Evolutionary conservation across 2,329 filamentous ascomycete species (phyloP).

Genomic region (Penicillium sumatraense): DNA sequence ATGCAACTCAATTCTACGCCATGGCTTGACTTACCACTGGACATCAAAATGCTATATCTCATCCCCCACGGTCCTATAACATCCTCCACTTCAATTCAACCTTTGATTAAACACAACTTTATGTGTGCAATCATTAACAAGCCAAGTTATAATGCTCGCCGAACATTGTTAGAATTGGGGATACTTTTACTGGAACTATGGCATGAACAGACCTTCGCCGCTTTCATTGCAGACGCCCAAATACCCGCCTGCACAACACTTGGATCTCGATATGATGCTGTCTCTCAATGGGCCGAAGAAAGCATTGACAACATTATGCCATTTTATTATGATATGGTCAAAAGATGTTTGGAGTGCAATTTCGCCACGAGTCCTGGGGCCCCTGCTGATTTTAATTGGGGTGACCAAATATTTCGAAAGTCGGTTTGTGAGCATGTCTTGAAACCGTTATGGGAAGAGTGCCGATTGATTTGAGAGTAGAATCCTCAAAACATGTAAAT

Average conservation of each 20-base stretch:
- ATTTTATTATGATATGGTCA: not conserved
- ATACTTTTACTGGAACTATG: not conserved
- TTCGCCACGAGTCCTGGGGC: not conserved
- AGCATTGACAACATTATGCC: not conserved
- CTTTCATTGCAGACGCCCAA: not conserved
- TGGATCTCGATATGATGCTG: not conserved
- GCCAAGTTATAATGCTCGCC: not conserved
- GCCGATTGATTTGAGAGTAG: not conserved
- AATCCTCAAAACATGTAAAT: too few relatives aligned
- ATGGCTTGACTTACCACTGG: not conserved
- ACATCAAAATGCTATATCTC: not conserved
- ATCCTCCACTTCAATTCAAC: not conserved
- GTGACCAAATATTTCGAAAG: not conserved
- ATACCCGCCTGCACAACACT: not conserved
- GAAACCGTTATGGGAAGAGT: not conserved
- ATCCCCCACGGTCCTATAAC: not conserved
- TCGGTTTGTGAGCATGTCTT: not conserved
- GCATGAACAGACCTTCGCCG: not conserved
- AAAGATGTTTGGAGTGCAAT: not conserved
- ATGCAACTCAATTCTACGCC: not conserved
- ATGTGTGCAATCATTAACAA: not conserved
- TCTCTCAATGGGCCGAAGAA: not conserved
- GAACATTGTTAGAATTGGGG: not conserved
- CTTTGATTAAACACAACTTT: not conserved
- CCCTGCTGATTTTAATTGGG: not conserved